These are phyloP conservation scores for Panicum virgatum DNA, from an alignment of 202 grass and related monocot species.

Conservation along the genomic window DNA sequence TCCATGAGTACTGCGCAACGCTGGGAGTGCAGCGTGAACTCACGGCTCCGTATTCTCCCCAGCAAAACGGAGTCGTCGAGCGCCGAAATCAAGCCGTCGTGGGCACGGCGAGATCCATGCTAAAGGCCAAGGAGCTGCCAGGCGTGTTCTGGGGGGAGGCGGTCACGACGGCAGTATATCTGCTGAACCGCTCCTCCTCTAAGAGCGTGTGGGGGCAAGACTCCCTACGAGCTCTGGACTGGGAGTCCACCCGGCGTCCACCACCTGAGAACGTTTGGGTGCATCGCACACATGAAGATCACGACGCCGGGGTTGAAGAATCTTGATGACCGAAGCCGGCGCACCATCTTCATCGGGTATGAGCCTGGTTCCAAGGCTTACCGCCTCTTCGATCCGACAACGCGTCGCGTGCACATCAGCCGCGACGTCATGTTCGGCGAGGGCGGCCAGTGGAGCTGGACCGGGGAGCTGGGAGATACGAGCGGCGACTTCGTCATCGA, in stretches of 20 bases:
- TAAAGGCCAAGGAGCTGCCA: no score
- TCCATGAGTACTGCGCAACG: background rate
- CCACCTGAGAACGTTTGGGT: background rate
- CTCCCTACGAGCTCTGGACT: background rate
- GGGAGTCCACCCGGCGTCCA: background rate
- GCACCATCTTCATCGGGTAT: background rate
- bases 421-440: background rate
- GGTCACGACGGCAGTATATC: no score
- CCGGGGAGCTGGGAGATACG: background rate
- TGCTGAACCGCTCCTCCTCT: no score
- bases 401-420: rapidly evolving
- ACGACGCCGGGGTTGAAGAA: background rate
- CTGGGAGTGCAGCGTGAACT: background rate
- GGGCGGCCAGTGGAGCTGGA: background rate
- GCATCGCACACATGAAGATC: background rate
- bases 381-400: rapidly evolving
- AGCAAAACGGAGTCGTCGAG: background rate
- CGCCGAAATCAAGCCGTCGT: background rate
- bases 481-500: background rate
- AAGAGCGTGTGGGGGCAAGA: background rate
- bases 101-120: rapidly evolving
- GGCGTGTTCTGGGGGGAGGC: no score
- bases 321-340: rapidly evolving
- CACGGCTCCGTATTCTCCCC: background rate
- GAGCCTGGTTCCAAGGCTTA: rapidly evolving